Percentiles rank a stretch among this genome's conserved stretches.
These are phyloP conservation scores for Herpetomonas tarakana DNA, from an alignment of 208 protist genomes.

Conservation along the genomic window DNA sequence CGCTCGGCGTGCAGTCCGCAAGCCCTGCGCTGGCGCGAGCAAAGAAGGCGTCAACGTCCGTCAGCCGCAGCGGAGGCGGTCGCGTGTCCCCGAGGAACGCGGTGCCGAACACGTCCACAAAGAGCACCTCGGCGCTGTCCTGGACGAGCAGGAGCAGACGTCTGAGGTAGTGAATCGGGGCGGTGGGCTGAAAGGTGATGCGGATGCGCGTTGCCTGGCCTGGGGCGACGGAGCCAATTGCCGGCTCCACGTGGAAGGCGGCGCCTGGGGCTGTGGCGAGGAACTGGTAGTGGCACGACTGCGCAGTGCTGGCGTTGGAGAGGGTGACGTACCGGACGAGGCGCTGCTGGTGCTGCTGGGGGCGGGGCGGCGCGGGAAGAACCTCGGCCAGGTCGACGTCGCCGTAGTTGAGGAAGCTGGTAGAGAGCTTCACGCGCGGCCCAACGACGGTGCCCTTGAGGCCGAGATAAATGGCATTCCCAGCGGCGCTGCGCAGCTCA, in stretches of 20 bases:
- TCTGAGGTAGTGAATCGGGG: constrained; percentile 83
- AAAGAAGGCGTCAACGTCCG: constrained; percentile 64
- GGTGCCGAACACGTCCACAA: constrained; percentile 83
- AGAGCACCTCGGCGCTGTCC: constrained; percentile 40
- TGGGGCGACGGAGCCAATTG: constrained; percentile 45
- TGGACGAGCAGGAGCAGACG: constrained; percentile 72
- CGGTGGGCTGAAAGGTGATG: constrained; percentile 68
- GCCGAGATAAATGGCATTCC: constrained; percentile 59
- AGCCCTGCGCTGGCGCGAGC: constrained; percentile 50
- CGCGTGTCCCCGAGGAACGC: constrained; percentile 62
- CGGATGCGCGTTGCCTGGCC: constrained; percentile 37
- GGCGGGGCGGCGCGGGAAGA: constrained; percentile 15
- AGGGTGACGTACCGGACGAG: constrained; percentile 9
- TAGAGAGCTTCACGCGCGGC: constrained; percentile 51
- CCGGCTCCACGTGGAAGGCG: constrained; percentile 60
- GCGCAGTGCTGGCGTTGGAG: constrained; percentile 17
- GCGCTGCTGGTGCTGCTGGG: neutral
- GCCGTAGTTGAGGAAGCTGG: constrained; percentile 72
- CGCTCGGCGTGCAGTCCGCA: constrained; percentile 48
- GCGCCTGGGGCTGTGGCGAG: constrained; percentile 45
- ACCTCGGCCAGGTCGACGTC: constrained; percentile 62
- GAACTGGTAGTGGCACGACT: constrained; percentile 36
- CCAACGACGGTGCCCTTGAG: constrained; percentile 38
- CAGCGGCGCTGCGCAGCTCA: constrained; percentile 44
- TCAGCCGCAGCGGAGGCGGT: constrained; percentile 50